Base-by-base conservation (phyloP, 345 rosid species). In the Lumnitzera littorea region DNA sequence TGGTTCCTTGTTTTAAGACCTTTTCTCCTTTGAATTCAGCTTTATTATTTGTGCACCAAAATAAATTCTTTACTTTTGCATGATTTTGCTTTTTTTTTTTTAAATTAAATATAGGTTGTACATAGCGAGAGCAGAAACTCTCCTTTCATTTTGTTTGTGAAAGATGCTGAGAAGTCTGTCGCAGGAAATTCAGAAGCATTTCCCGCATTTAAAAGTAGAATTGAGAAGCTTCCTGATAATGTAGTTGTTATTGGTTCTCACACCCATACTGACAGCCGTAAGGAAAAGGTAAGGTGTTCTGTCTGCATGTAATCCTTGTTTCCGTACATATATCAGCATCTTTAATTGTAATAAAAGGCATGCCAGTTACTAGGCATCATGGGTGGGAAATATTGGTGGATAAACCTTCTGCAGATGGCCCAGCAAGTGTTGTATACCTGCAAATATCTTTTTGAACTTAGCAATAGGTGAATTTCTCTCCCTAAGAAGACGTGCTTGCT, bases 101-200 rank as follows among this genome's bases (percentile, higher is more conserved):
- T 72, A 20, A 51, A 60, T 64, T 60, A 5, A 36, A 36, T 5
- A 36, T 79, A 91, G 98, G 90, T 70, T 70, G 83, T 88, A 65
- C 52, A 48, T 23, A 75, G 64, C 41, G 96, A 78, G 79, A 91
- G 98, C 81, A 80, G 82, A 73, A 79, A 67, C 67, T 78, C 74
- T 68, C 89, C 98, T 72, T 83, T 91, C 75, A 83, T 91, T 80
- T 79, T 91, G 80, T 91, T 86, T 52, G 57, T 87, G 91, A 91
- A 87, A 85, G 96, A 91, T 70, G 84, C 83, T 57, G 96, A 91
- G 85, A 87, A 91, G 81, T 85, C 87, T 69, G 70, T 83, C 76
- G 88, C 73, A 23, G 91, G 91, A 63, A 84, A 84, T 69, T 74
- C 81, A 5, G 89, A 89, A 61, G 71, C 82, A 53, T 83, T 77